Base-by-base conservation (phyloP, 371 early-diverging fungal genomes). In the Mortierella sp. region DNA sequence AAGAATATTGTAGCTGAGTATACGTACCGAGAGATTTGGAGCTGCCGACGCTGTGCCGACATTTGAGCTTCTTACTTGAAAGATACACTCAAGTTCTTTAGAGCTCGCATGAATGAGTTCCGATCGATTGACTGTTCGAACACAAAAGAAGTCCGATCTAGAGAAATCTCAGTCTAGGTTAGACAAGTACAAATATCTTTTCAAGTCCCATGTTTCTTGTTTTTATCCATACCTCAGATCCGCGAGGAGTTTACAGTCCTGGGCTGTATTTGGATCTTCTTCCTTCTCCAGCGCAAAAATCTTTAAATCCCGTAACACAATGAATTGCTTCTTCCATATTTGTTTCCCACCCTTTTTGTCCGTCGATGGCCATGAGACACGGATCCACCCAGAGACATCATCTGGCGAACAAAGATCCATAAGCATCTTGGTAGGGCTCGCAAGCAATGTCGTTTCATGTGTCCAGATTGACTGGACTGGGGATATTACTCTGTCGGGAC, bases 81-180 rank as follows among this genome's bases (percentile, higher is more conserved):
- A 76, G 6, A 75, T 75, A 40, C 81, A 81, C 48, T 81, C 81
- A 10, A 81, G 69, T 19, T 81, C 81, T 55, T 81, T 81, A 36
- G 81, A 53, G 0, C 67, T 72, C 3, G 81, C 81, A 41, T 81
- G 81, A 38, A 81, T 81, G 36, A 81, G 66, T 40, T 81, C 81
- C 0, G 81, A 75, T 15, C 81, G 72, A 63, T 72, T 81, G 19
- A 75, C 81, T 15, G 81, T 81, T 24, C 81, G 65, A 33, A 81
- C 81, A 28, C 76, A 81, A 43, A 81, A 81, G 66, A 81, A 81
- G 62, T 81, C 81, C 52, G 81, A 81, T 24, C 81, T 81, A 63
- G 62, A 38, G 19, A 58, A 32, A 36, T 40, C 33, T 7, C 24
- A 57, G 7, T 22, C 10, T 2, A 57, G 3, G 36, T 59, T 38